Conservation (phyloP, 352 stramenopile genomes). For the Pythium rishiriense region DNA sequence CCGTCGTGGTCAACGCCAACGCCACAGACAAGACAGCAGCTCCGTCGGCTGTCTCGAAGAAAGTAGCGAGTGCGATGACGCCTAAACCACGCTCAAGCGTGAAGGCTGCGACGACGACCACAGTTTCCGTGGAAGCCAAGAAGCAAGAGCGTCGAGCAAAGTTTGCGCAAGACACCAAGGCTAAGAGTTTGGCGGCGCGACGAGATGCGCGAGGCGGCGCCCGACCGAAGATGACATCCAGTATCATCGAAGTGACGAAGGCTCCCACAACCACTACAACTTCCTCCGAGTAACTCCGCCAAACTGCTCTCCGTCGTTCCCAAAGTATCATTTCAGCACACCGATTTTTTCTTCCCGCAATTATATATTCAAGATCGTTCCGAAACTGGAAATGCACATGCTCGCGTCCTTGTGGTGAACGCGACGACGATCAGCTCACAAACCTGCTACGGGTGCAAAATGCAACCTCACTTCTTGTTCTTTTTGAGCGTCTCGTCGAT, state of each 20-base stretch:
- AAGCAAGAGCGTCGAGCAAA: constrained; percentile 36
- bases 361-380: neutral
- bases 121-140: constrained; percentile 24
- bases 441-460: neutral
- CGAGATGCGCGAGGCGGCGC: constrained; percentile 2
- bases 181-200: constrained; percentile 26
- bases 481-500: constrained; percentile 48
- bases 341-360: neutral
- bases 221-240: too few species aligned
- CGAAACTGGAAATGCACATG: neutral
- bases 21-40: neutral
- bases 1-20: neutral
- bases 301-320: neutral
- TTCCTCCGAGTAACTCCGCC: neutral
- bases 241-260: neutral
- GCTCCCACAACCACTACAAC: neutral
- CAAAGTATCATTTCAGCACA: neutral
- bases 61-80: neutral
- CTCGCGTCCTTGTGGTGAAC: neutral
- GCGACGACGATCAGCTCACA: neutral
- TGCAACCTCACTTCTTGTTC: constrained; percentile 10
- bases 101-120: constrained; percentile 29
- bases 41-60: constrained; percentile 16
- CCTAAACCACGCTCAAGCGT: constrained; percentile 32
- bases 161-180: constrained; percentile 43